A percentile compares a stretch with the other conserved stretches of the same genome.
phyloP scores from a whole-genome alignment of 2,329 filamentous ascomycete species.

The Trichoderma oligosporum region DNA sequence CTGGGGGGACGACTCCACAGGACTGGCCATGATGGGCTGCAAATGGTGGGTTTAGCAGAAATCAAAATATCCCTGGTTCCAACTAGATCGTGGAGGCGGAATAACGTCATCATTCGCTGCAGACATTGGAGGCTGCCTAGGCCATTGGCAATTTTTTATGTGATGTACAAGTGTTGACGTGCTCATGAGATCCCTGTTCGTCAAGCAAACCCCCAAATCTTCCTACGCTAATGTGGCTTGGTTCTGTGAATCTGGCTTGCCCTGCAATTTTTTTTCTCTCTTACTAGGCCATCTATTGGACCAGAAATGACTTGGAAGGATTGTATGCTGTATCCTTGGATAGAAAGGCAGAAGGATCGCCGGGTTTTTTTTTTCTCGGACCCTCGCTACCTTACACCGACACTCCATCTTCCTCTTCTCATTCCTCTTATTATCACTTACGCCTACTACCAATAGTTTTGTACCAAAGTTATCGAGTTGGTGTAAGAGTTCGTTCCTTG shows the following conservation, averaged over 20 bases:
- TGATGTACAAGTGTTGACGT: slow-evolving; percentile 7
- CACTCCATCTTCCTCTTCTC: slow-evolving; percentile 1
- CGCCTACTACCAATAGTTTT: background rate
- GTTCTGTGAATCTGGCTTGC: slow-evolving; percentile 4
- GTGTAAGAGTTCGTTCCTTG: background rate
- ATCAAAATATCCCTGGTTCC: slow-evolving; percentile 6
- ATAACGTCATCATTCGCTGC: slow-evolving; percentile 16
- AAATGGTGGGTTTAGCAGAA: background rate
- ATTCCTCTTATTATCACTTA: background rate
- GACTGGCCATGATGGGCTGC: slow-evolving; percentile 5
- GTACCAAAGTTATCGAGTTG: background rate
- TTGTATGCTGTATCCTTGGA: background rate
- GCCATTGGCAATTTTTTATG: too few species aligned
- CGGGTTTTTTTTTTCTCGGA: slow-evolving; percentile 16
- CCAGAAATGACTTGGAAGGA: background rate
- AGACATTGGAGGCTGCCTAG: background rate
- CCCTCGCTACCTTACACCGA: slow-evolving; percentile 16
- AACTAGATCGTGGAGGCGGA: slow-evolving; percentile 17
- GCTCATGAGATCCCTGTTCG: slow-evolving; percentile 7
- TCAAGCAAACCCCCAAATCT: too few species aligned
- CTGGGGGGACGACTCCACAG: slow-evolving; percentile 8
- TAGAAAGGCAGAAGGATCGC: slow-evolving; percentile 8
- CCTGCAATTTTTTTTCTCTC: too few species aligned
- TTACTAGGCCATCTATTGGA: slow-evolving; percentile 6
- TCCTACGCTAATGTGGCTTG: background rate